Conservation (phyloP, 2,329 filamentous ascomycete genomes). For the Ascochyta koolunga region DNA sequence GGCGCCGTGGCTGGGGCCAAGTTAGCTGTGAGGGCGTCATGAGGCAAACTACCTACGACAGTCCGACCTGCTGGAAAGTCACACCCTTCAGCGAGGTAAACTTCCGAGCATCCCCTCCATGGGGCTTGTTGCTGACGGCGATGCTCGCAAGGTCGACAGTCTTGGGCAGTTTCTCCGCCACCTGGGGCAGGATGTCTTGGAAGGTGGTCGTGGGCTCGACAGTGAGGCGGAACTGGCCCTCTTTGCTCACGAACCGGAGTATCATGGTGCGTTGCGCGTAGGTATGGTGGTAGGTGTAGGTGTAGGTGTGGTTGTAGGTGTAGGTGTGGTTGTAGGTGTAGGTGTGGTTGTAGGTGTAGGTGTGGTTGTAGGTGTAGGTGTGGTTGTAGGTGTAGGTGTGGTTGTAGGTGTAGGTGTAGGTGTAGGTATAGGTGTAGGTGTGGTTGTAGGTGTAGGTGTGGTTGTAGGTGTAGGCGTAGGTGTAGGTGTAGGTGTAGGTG, state of each 20-base stretch:
- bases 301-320: too few relatives aligned
- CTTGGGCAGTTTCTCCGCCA: constrained; percentile 65
- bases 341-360: too few relatives aligned
- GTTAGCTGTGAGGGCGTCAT: constrained; percentile 23
- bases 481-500: too few relatives aligned
- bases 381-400: too few relatives aligned
- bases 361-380: too few relatives aligned
- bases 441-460: too few relatives aligned
- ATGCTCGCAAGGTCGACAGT: constrained; percentile 62
- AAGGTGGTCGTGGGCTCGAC: constrained; percentile 79
- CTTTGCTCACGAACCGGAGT: constrained; percentile 84
- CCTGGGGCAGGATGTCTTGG: constrained; percentile 59
- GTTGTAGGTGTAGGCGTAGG: too few relatives aligned
- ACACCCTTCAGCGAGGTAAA: constrained; percentile 60
- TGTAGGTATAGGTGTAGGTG: too few relatives aligned
- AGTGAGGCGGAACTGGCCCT: constrained; percentile 88
- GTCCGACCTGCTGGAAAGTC: constrained; percentile 62
- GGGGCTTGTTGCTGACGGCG: constrained; percentile 64
- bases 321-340: too few relatives aligned
- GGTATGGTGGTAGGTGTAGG: too few relatives aligned
- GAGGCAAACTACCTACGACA: constrained; percentile 54
- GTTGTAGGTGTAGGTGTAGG: too few relatives aligned
- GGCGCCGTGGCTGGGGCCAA: constrained; percentile 76
- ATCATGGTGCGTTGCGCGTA: constrained; percentile 63
- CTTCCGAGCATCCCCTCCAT: constrained; percentile 63